Base-by-base conservation (phyloP, 208 protist species). In the Acanthamoeba royreba region DNA sequence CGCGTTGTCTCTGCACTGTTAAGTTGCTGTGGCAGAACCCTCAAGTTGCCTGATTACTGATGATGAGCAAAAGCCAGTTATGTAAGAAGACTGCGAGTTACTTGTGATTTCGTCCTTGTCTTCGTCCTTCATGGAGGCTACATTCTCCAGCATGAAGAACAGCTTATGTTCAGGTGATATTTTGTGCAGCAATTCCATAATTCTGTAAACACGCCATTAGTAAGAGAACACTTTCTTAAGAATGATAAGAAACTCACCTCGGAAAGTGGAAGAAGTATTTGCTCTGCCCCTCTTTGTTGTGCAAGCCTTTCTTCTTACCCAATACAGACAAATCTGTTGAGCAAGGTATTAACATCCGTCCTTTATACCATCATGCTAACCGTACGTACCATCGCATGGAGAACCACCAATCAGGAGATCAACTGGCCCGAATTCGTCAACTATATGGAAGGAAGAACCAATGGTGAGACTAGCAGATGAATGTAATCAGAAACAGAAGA, bases 91-190 rank as follows among this genome's bases (percentile, higher is more conserved):
- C 31, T 4, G 61, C 4, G 61, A 9, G 9, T 11, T 42, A 47
- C 69, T 42, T 2, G 45, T 61, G 5, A 90, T 90, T 8, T 9
- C 43, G 83, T 25, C n/a, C 38, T 31, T n/a, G 83, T 90, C 83
- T 8, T 66, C 25, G 28, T 3, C 19, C 49, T 25, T 43, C 83
- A 90, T 90, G 2, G 83, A 90, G n/a, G 83, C 83, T 22, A 90
- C 83, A 38, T 90, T 90, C 83, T 90, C 83, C 15, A 90, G 28
- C 38, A 90, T 22, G 38, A 90, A 90, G 22, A n/a, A 90, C n/a
- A 90, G 15, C 15, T 42, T 58, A 19, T 66, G 83, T 3, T 63
- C 19, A 19, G 13, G 19, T 15, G 17, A 33, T 7, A 5, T 61
- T 19, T 88, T 40, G 79, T 43, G 38, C 4, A 88, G 11, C 17